Evolutionary conservation across 352 stramenopile genomes (phyloP), one percentile per base, ranked within the genome.

Genomic region (Phytophthora pisi): DNA sequence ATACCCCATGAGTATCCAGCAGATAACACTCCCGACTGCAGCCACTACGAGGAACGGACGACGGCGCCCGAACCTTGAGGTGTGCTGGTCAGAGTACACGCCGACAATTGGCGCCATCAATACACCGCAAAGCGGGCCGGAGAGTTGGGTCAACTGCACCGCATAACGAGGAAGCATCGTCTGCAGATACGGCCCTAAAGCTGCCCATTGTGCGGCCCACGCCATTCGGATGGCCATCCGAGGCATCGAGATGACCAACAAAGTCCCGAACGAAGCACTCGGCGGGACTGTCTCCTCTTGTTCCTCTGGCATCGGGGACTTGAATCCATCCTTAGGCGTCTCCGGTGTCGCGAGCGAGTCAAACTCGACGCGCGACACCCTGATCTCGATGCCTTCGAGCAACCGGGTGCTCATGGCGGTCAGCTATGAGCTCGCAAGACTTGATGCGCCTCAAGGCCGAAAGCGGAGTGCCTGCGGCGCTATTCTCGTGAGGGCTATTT

Each of bases 141-240:
- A 81, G 28, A 90, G 52, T 50, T 90, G 81, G 7, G 79, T 82
- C 8, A 86, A 53, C 62, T 87, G 77, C 36, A 90, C 81, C 5
- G 75, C 72, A 51, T 75, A 87, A 1, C 67, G 51, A 23, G 79
- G 75, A 1, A 90, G 51, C 40, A 90, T 66, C 0, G 75, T 84
- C 28, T 78, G 61, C 16, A 90, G 67, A 59, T 88, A 86, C n/a
- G 81, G 81, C 10, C 78, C 79, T 1, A 90, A 24, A 4, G 79
- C 81, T 11, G 77, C 74, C 79, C 79, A 90, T 46, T 90, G 81
- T 5, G 81, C 81, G 4, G 79, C 59, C 81, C 79, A 90, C 0
- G 79, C 77, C 79, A 90, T 88, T 43, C 77, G 72, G 23, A 90
- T 82, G 13, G 79, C 79, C 73, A 90, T 77, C 4, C 78, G 77